Evolutionary conservation across 1,284 basidiomycete species (phyloP).

Genomic region (Uromyces viciae-fabae): DNA sequence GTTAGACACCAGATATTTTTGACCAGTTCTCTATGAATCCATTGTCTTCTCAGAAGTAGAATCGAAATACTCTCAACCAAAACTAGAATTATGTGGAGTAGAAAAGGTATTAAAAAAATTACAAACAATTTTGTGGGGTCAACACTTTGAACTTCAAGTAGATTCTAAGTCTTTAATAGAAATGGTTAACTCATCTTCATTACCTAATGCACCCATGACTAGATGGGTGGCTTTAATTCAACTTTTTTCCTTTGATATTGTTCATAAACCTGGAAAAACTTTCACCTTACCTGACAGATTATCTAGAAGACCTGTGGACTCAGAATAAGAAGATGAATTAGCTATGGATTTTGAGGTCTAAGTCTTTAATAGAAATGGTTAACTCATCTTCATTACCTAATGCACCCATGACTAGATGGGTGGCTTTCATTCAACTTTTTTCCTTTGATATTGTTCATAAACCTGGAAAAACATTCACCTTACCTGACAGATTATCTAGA

Average conservation of each 20-base stretch:
- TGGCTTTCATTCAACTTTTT: slow-evolving; percentile 16
- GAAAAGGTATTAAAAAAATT: background rate
- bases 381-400: background rate
- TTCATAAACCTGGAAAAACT: slow-evolving; percentile 8
- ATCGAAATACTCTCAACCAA: slow-evolving; percentile 1
- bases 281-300: background rate
- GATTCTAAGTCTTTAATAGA: slow-evolving; percentile 11
- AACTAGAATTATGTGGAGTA: slow-evolving; percentile 12
- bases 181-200: slow-evolving; percentile 7
- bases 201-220: slow-evolving; percentile 9
- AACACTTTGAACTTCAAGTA: slow-evolving; percentile 22
- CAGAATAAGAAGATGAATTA: background rate
- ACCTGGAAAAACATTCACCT: background rate
- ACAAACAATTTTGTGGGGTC: background rate
- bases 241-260: slow-evolving; percentile 6
- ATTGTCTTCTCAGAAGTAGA: background rate
- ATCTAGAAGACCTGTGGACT: background rate
- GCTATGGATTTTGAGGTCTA: background rate
- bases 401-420: slow-evolving; percentile 19
- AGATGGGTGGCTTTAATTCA: slow-evolving; percentile 22
- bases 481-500: background rate
- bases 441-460: slow-evolving; percentile 12
- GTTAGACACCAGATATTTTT: background rate
- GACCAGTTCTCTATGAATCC: slow-evolving; percentile 3
- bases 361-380: slow-evolving; percentile 16